phyloP scores from a whole-genome alignment of 345 rosid species.

The Barbarea vulgaris region DNA sequence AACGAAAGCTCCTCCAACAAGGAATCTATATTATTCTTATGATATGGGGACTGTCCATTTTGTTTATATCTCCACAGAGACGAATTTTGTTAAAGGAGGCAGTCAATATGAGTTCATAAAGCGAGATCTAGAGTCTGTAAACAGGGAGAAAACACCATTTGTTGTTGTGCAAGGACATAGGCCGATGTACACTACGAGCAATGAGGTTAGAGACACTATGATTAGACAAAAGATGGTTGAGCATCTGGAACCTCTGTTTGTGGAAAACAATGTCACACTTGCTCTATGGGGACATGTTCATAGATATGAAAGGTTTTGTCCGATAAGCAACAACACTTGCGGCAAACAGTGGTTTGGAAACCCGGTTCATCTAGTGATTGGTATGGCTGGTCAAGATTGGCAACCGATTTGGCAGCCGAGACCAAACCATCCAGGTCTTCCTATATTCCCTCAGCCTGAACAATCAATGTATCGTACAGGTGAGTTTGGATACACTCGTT shows the following conservation, averaged over 20 bases:
- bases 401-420: constrained; percentile 89
- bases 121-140: constrained; percentile 72
- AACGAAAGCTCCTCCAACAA: constrained; percentile 67
- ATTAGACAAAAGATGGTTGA: constrained; percentile 61
- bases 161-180: constrained; percentile 87
- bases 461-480: constrained; percentile 82
- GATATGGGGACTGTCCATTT: constrained; percentile 75
- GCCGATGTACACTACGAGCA: constrained; percentile 93
- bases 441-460: constrained; percentile 77
- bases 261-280: constrained; percentile 69
- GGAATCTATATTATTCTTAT: constrained; percentile 80
- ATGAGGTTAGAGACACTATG: constrained; percentile 59
- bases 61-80: constrained; percentile 82
- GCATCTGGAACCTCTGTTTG: constrained; percentile 84
- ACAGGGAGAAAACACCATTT: constrained; percentile 74
- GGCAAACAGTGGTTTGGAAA: constrained; percentile 57
- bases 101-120: constrained; percentile 65
- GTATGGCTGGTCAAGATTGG: constrained; percentile 99
- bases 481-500: constrained; percentile 88
- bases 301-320: constrained; percentile 94
- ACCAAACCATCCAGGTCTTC: constrained; percentile 63
- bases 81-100: constrained; percentile 78
- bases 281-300: constrained; percentile 98
- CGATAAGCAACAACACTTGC: constrained; percentile 78
- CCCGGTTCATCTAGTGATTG: constrained; percentile 92